Conservation (phyloP, 2,329 filamentous ascomycete genomes). For the Triangularia setosa region DNA sequence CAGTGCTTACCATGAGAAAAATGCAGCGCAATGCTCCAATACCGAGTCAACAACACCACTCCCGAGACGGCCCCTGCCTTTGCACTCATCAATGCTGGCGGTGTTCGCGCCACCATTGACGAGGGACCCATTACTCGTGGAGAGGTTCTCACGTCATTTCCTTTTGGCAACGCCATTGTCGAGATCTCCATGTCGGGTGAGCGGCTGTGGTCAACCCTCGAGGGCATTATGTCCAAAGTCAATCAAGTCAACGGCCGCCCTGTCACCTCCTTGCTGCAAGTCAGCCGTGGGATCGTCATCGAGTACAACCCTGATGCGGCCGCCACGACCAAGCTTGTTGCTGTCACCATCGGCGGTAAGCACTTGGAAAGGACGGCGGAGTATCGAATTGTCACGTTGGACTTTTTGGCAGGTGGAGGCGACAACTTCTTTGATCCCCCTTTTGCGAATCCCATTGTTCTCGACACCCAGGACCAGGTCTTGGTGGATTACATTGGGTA, state of each 20-base stretch:
- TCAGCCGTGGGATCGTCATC: constrained; percentile 54
- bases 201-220: constrained; percentile 53
- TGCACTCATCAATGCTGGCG: constrained; percentile 61
- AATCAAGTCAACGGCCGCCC: constrained; percentile 51
- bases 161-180: constrained; percentile 62
- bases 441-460: constrained; percentile 34
- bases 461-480: constrained; percentile 51
- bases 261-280: constrained; percentile 58
- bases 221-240: constrained; percentile 53
- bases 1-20: constrained; percentile 23
- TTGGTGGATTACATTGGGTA: constrained; percentile 39
- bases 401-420: constrained; percentile 59
- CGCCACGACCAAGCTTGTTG: constrained; percentile 48
- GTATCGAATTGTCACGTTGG: constrained; percentile 59
- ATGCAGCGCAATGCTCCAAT: constrained; percentile 56
- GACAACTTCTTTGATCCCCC: constrained; percentile 51
- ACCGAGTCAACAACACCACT: constrained; percentile 48
- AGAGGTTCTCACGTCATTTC: constrained; percentile 60
- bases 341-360: constrained; percentile 47
- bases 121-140: constrained; percentile 58
- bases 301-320: constrained; percentile 49
- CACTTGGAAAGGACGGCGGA: constrained; percentile 41
- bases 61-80: constrained; percentile 45
- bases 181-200: constrained; percentile 52
- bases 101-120: constrained; percentile 61